Base-by-base conservation (phyloP, 495 filamentous ascomycete species). In the Baudoinia panamericana region DNA sequence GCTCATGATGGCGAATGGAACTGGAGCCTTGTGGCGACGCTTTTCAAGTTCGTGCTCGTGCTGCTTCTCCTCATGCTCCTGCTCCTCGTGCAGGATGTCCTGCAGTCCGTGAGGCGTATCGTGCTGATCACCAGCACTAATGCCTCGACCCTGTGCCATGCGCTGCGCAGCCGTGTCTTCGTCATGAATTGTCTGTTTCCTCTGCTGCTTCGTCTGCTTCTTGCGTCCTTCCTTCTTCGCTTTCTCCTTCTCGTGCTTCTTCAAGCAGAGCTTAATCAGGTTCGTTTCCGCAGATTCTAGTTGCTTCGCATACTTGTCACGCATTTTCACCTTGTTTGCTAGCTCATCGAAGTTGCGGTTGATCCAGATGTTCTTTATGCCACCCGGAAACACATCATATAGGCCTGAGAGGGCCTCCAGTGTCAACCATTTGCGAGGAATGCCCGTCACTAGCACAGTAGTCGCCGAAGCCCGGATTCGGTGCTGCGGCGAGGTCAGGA, bases 321-420 rank as follows among this genome's bases (percentile, higher is more conserved):
- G 73, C 51, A 68, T 63, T 48, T 82, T 73, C 29, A 96, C 82
- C 55, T 97, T 97, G 41, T 86, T 80, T 36, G 82, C 70, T 10
- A 97, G 72, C 19, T 82, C 76, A 39, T 90, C 84, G 43, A 80
- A 88, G 54, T 96, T 83, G 17, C 90, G 77, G 38, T 94, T 95
- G 46, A 95, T 79, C 84, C 87, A 97, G 24, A 96, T 86, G 57
- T 95, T 95, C 39, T 85, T 75, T 56, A 97, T 78, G 33, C 90
- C 90, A 29, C 90, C 90, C 2, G 90, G 90, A 53, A 94, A 97
- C 5, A 96, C 86, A 58, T 97, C 90, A 51, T 90, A 97, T n/a
- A 97, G 66, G 0, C 72, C 76, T 29, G 78, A 70, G 10, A 97
- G 67, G 8, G 84, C 81, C 36, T 93, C 75, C 30, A 81, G 67